These are phyloP conservation scores for Adiantum capillusveneris DNA, from an alignment of 75 land plant genomes.

Conservation along the genomic window DNA sequence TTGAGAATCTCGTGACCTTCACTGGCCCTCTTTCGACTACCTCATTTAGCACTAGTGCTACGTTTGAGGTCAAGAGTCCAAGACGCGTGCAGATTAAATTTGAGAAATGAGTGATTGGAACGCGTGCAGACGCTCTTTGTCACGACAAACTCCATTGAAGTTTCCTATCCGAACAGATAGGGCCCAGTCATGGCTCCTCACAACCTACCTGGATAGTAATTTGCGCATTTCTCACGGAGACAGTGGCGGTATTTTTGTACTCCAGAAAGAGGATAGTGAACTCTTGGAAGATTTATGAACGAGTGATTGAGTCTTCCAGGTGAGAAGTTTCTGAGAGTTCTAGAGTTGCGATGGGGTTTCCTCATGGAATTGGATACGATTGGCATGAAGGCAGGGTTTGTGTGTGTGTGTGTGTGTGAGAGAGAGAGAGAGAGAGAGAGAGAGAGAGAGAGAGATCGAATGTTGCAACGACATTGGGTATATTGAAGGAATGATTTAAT, in stretches of 20 bases:
- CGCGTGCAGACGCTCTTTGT: constrained; percentile 74
- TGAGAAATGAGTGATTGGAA: constrained; percentile 65
- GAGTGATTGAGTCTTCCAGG: no score
- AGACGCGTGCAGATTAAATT: constrained; percentile 92
- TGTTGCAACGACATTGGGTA: no score
- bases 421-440: no score
- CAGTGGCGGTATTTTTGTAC: constrained; percentile 79
- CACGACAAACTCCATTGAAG: constrained; percentile 81
- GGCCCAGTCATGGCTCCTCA: constrained; percentile 82
- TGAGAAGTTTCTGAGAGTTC: no score
- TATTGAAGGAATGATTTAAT: no score
- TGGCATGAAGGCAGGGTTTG: no score
- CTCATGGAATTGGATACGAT: no score
- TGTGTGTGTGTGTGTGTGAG: no score
- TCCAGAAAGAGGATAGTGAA: constrained; percentile 70
- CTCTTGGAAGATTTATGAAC: constrained; percentile 20
- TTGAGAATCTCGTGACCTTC: constrained; percentile 73
- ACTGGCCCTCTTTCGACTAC: constrained; percentile 77
- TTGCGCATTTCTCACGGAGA: constrained; percentile 86
- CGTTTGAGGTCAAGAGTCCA: constrained; percentile 87
- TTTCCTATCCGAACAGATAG: constrained; percentile 53
- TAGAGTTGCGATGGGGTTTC: no score
- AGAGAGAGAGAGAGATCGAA: no score
- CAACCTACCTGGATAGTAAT: constrained; percentile 83
- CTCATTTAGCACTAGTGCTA: constrained; percentile 71